Conservation (phyloP, 2,329 filamentous ascomycete species). For the Penicillium expansum region DNA sequence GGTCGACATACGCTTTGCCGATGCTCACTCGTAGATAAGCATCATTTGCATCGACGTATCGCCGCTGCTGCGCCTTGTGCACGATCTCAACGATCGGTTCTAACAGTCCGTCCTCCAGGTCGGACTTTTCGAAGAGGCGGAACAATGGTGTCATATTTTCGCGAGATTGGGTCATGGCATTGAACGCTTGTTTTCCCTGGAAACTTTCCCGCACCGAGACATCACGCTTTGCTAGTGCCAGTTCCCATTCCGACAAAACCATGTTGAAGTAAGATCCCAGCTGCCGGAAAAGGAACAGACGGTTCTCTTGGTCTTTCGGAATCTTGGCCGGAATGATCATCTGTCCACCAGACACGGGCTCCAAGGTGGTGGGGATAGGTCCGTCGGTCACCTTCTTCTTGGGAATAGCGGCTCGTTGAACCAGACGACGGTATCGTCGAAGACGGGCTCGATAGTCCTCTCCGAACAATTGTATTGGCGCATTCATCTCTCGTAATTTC, state of each 20-base stretch:
- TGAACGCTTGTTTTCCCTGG: constrained; percentile 76
- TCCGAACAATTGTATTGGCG: constrained; percentile 76
- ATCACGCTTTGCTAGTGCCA: constrained; percentile 64
- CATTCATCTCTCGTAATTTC: constrained; percentile 67
- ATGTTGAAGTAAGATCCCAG: constrained; percentile 94
- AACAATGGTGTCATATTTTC: constrained; percentile 89
- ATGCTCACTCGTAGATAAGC: constrained; percentile 91
- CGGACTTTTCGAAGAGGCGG: constrained; percentile 77
- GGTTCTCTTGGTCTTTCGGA: constrained; percentile 62
- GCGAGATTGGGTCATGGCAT: constrained; percentile 80
- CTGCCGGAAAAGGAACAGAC: constrained; percentile 76
- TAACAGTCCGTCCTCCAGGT: constrained; percentile 74
- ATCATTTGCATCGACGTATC: constrained; percentile 95
- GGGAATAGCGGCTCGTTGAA: constrained; percentile 40
- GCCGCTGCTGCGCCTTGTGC: constrained; percentile 78
- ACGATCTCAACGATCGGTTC: constrained; percentile 89
- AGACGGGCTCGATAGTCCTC: constrained; percentile 70
- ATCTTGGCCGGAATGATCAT: constrained; percentile 75
- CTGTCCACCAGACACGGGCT: constrained; percentile 75
- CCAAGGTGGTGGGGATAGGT: constrained; percentile 82
- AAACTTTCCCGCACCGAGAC: constrained; percentile 65
- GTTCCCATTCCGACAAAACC: constrained; percentile 85
- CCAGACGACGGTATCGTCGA: constrained; percentile 66
- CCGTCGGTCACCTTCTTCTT: constrained; percentile 58
- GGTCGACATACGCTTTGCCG: constrained; percentile 66